phyloP scores from a whole-genome alignment of 1,284 basidiomycete species.

The Microbotryum lychnidis-dioicae region DNA sequence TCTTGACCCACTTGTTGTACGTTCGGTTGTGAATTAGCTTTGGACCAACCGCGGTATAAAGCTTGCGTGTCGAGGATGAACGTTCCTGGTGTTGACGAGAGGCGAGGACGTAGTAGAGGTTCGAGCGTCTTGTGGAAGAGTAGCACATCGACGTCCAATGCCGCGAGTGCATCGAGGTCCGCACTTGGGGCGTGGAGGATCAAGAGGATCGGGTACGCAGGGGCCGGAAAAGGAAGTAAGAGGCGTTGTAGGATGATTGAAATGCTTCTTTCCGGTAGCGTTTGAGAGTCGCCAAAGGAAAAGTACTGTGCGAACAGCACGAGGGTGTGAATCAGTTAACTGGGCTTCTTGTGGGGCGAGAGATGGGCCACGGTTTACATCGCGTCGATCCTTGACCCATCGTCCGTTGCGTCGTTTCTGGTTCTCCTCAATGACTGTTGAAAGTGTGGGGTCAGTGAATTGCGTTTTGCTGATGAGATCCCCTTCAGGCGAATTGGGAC shows the following conservation, averaged over 20 bases:
- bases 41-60: conserved; percentile 61
- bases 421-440: conserved; percentile 50
- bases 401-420: conserved; percentile 51
- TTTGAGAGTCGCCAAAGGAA: conserved; percentile 55
- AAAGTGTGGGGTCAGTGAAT: not conserved
- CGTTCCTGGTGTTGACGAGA: conserved; percentile 45
- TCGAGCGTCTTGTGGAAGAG: conserved; percentile 41
- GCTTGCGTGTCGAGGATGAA: conserved; percentile 64
- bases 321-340: not conserved
- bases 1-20: conserved; percentile 55
- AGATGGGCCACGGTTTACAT: conserved; percentile 30
- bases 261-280: conserved; percentile 41
- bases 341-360: not conserved
- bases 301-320: conserved; percentile 46
- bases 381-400: conserved; percentile 55
- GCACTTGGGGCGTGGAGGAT: conserved; percentile 66
- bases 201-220: conserved; percentile 53
- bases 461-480: no score
- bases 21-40: conserved; percentile 46
- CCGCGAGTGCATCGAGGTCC: conserved; percentile 61
- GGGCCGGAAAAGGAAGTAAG: not conserved
- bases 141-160: conserved; percentile 50
- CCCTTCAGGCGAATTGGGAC: no score
- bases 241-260: not conserved
- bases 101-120: conserved; percentile 43